Conservation (phyloP, 495 filamentous ascomycete genomes). For the Neurospora cerealis region DNA sequence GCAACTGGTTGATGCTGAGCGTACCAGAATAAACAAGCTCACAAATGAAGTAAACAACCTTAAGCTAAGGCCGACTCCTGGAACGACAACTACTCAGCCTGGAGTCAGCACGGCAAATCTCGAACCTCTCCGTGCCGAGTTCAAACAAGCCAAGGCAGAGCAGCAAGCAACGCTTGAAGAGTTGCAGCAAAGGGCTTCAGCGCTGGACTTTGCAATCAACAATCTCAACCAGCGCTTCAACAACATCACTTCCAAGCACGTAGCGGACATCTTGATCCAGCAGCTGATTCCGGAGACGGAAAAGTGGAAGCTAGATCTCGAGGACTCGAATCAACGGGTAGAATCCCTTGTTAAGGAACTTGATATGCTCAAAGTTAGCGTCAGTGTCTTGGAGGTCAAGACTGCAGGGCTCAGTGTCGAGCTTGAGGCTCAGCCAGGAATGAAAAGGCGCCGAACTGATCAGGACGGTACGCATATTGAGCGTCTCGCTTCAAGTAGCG, state of each 20-base stretch:
- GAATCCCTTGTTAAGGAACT: background rate
- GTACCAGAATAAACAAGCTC: background rate
- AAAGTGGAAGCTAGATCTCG: background rate
- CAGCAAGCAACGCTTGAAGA: background rate
- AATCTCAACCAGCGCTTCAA: slow-evolving; percentile 14
- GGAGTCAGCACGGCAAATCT: background rate
- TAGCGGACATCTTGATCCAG: slow-evolving; percentile 17
- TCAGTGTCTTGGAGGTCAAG: background rate
- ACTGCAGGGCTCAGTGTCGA: background rate
- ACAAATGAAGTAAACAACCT: background rate
- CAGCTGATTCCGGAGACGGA: slow-evolving; percentile 4
- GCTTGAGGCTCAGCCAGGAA: background rate
- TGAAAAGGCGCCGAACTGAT: background rate
- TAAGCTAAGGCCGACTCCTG: background rate
- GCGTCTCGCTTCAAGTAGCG: background rate
- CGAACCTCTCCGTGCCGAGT: background rate
- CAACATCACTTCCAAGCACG: slow-evolving; percentile 18
- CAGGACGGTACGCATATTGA: background rate
- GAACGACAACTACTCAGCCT: background rate
- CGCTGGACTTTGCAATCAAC: slow-evolving; percentile 1
- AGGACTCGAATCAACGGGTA: background rate
- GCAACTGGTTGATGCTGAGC: background rate
- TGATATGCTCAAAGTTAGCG: background rate
- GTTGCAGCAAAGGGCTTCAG: background rate
- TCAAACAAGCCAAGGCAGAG: background rate